These are phyloP conservation scores for Euphorbia peplus DNA, from an alignment of 345 rosid species.

Conservation along the genomic window DNA sequence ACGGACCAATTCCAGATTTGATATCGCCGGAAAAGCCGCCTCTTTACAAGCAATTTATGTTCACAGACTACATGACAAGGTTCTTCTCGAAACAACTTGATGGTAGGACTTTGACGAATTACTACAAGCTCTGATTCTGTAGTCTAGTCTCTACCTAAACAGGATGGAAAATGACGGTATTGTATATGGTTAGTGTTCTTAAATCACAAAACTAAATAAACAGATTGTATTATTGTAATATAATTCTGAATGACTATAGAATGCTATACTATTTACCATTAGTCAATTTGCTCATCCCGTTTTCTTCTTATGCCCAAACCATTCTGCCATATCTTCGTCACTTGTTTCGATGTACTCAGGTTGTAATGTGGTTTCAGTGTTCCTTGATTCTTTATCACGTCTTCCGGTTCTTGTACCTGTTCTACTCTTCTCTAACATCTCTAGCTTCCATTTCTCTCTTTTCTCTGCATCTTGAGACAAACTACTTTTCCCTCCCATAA, in stretches of 20 bases:
- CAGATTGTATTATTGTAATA: neutral
- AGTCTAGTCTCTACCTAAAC: neutral
- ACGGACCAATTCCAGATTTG: slow-evolving; percentile 43
- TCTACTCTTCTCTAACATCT: slow-evolving; percentile 38
- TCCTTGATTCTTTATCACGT: slow-evolving; percentile 17
- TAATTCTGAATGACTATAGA: too few species aligned
- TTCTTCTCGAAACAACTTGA: slow-evolving; percentile 44
- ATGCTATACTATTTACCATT: too few species aligned
- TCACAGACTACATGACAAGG: slow-evolving; percentile 30
- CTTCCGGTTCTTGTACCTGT: slow-evolving; percentile 17
- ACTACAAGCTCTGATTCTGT: slow-evolving; percentile 28
- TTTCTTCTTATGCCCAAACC: slow-evolving; percentile 44
- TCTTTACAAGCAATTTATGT: slow-evolving; percentile 27
- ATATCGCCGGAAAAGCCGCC: slow-evolving; percentile 40
- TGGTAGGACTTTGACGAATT: slow-evolving; percentile 37
- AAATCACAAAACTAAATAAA: neutral
- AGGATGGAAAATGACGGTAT: neutral
- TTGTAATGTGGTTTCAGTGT: slow-evolving; percentile 24
- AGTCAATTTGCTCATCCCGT: neutral
- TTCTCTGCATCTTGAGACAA: slow-evolving; percentile 38
- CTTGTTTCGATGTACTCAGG: slow-evolving; percentile 31
- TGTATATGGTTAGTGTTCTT: neutral
- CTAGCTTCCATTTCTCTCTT: slow-evolving; percentile 51
- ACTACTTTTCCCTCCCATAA: slow-evolving; percentile 52
- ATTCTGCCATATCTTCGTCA: slow-evolving; percentile 67